These are phyloP conservation scores for Trichomonascus vanleenenianus DNA, from an alignment of 805 yeast species.

Conservation along the genomic window DNA sequence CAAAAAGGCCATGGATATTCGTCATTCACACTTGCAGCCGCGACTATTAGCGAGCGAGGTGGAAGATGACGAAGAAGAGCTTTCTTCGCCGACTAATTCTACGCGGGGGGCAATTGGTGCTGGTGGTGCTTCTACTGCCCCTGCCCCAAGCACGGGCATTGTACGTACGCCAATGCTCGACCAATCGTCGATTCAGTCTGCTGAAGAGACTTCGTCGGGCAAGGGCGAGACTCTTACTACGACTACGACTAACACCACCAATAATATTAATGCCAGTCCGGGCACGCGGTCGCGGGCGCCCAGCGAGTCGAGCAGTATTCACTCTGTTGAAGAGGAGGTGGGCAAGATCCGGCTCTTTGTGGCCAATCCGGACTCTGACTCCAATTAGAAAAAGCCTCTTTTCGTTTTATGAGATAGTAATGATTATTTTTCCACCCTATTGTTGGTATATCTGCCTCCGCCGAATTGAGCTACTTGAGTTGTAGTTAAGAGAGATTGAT, in stretches of 20 bases:
- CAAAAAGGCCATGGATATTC: conserved; percentile 30
- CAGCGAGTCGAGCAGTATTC: conserved; percentile 16
- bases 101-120: conserved; percentile 4
- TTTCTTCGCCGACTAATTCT: conserved; percentile 1
- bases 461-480: too few relatives aligned
- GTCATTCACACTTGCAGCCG: conserved; percentile 39
- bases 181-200: neutral
- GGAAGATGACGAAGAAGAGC: conserved; percentile 47
- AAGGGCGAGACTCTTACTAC: conserved; percentile 4
- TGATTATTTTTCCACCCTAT: too few relatives aligned
- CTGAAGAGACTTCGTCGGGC: neutral
- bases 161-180: neutral
- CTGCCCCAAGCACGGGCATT: neutral
- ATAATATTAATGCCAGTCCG: neutral
- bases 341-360: conserved; percentile 31
- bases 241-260: conserved; percentile 4
- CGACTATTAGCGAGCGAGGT: conserved; percentile 69
- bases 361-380: conserved; percentile 34
- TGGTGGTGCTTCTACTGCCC: neutral
- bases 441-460: too few relatives aligned
- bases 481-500: too few relatives aligned
- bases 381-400: neutral
- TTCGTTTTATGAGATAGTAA: conserved; percentile 1
- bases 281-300: conserved; percentile 14
- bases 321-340: conserved; percentile 27